These are phyloP conservation scores for Coemansia sp. DNA, from an alignment of 192 early-diverging fungal species.

Conservation along the genomic window DNA sequence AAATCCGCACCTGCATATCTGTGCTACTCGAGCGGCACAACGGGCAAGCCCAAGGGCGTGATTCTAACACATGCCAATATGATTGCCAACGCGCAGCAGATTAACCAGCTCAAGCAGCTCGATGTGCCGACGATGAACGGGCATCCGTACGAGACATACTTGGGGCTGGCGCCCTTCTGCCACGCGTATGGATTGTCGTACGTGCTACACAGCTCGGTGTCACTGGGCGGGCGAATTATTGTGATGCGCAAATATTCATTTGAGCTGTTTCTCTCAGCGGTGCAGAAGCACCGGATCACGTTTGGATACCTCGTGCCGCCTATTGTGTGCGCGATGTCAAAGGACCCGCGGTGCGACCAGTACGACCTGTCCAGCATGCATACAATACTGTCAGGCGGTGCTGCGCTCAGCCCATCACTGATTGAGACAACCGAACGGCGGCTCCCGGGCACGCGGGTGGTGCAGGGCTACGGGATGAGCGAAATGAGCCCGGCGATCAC, in stretches of 20 bases:
- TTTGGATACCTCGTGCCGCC: slow-evolving; percentile 68
- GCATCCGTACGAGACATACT: slow-evolving; percentile 40
- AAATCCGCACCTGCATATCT: slow-evolving; percentile 53
- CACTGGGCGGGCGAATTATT: slow-evolving; percentile 53
- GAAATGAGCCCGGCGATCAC: slow-evolving; percentile 55
- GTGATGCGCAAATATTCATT: slow-evolving; percentile 77
- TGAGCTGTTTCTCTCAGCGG: slow-evolving; percentile 55
- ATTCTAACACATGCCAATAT: slow-evolving; percentile 68
- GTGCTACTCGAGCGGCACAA: slow-evolving; percentile 73
- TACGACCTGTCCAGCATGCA: slow-evolving; percentile 69
- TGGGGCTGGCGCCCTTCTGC: slow-evolving; percentile 66
- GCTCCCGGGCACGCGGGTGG: slow-evolving; percentile 39
- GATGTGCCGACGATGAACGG: slow-evolving; percentile 44
- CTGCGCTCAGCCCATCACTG: slow-evolving; percentile 70
- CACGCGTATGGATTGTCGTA: slow-evolving; percentile 69
- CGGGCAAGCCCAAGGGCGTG: slow-evolving; percentile 68
- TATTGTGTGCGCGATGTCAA: slow-evolving; percentile 67
- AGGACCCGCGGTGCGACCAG: slow-evolving; percentile 69
- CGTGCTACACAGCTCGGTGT: slow-evolving; percentile 46
- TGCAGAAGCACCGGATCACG: slow-evolving; percentile 69
- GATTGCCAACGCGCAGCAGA: slow-evolving; percentile 62
- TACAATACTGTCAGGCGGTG: slow-evolving; percentile 72
- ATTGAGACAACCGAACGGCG: slow-evolving; percentile 51
- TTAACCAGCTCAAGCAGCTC: slow-evolving; percentile 35
- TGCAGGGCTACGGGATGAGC: slow-evolving; percentile 73